Conservation (phyloP, 768 basidiomycete species). For the Panus rudis region DNA sequence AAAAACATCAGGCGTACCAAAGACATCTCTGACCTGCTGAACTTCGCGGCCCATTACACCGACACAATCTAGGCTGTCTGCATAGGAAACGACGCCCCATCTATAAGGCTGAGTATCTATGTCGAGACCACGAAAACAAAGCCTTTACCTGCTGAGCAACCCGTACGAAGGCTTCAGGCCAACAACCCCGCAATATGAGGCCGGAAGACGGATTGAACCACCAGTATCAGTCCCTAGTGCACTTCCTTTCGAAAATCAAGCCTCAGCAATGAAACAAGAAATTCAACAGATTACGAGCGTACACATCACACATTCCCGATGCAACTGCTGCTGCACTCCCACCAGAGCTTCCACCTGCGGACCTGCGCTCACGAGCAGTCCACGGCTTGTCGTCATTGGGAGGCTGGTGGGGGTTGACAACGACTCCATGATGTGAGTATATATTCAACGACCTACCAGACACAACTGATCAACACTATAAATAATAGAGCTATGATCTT, state of each 20-base stretch:
- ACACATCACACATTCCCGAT: slow-evolving; percentile 79
- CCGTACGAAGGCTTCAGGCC: slow-evolving; percentile 97
- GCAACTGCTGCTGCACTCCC: slow-evolving; percentile 94
- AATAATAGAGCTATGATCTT: neutral
- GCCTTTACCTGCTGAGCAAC: slow-evolving; percentile 69
- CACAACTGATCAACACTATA: neutral
- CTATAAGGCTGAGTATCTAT: slow-evolving; percentile 30
- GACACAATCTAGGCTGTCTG: slow-evolving; percentile 92
- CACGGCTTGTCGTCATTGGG: slow-evolving; percentile 15
- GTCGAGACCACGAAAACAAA: neutral
- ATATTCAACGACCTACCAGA: slow-evolving; percentile 64
- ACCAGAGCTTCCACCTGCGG: slow-evolving; percentile 90
- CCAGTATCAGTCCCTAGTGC: slow-evolving; percentile 94
- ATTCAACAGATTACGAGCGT: slow-evolving; percentile 23
- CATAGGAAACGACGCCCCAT: slow-evolving; percentile 89
- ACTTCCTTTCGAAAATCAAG: slow-evolving; percentile 32
- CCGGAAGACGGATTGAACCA: slow-evolving; percentile 88
- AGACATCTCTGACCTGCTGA: slow-evolving; percentile 42
- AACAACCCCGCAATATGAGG: slow-evolving; percentile 87
- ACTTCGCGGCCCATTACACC: slow-evolving; percentile 67
- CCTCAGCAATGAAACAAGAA: slow-evolving; percentile 1
- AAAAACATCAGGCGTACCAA: slow-evolving; percentile 42
- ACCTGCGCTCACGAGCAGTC: slow-evolving; percentile 37
- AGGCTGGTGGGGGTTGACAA: slow-evolving; percentile 63
- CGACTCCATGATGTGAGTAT: slow-evolving; percentile 68